phyloP scores from a whole-genome alignment of 2,329 filamentous ascomycete species.

The Triangularia setosa region DNA sequence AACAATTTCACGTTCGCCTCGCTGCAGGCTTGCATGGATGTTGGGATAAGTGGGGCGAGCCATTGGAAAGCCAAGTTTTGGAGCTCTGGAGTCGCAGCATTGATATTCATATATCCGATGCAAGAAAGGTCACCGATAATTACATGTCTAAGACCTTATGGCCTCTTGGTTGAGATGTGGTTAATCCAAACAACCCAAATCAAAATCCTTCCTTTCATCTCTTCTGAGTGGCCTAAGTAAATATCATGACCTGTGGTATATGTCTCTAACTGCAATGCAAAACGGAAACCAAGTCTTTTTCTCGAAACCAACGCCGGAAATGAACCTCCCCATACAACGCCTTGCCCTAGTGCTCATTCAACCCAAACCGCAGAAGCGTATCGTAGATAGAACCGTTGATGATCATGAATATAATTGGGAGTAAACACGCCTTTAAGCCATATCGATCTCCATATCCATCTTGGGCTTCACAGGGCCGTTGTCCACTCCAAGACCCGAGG shows the following conservation, averaged over 20 bases:
- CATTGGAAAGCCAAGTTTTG: not conserved
- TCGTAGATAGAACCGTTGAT: not conserved
- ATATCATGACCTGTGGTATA: not conserved
- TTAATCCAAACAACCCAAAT: not conserved
- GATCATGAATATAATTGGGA: not conserved
- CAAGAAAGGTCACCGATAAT: not conserved
- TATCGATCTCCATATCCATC: slow-evolving; percentile 38
- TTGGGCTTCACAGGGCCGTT: slow-evolving; percentile 52
- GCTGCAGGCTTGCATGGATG: not conserved
- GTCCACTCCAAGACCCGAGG: slow-evolving; percentile 66
- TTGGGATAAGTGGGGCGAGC: not conserved
- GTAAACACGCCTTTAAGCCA: slow-evolving; percentile 28
- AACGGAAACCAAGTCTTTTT: not conserved
- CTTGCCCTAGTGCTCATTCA: not conserved
- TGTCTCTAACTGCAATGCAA: not conserved
- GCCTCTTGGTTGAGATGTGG: not conserved
- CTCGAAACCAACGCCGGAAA: not conserved
- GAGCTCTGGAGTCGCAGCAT: not conserved
- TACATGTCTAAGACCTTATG: not conserved
- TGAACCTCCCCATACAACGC: not conserved
- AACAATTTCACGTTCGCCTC: slow-evolving; percentile 16
- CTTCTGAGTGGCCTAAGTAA: not conserved
- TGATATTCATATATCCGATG: slow-evolving; percentile 1
- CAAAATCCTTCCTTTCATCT: not conserved
- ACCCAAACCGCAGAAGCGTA: not conserved